Evolutionary conservation across 2,329 filamentous ascomycete genomes (phyloP).

Genomic region (Sporothrix mexicana): DNA sequence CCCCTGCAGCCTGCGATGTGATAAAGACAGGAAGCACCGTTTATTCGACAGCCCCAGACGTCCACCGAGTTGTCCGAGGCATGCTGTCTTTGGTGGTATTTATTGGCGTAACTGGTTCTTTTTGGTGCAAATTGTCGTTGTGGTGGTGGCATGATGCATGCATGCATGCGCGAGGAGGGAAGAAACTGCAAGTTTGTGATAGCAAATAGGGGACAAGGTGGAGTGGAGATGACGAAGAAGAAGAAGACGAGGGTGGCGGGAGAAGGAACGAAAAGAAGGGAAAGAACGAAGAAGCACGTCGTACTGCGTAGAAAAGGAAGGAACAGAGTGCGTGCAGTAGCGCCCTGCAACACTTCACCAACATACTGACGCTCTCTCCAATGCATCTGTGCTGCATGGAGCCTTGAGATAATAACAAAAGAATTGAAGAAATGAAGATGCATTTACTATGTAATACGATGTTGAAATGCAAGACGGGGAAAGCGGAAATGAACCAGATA

Average conservation of each 20-base stretch:
- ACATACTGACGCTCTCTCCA: background rate
- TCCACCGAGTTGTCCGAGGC: no score
- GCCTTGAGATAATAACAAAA: background rate
- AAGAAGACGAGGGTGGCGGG: background rate
- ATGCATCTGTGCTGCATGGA: background rate
- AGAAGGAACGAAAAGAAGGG: background rate
- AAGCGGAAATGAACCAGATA: no score
- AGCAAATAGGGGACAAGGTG: background rate
- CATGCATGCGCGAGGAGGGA: background rate
- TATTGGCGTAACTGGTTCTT: background rate
- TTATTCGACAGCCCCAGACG: no score
- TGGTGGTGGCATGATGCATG: conserved; percentile 18
- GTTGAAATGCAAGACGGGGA: background rate
- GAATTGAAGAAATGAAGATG: background rate
- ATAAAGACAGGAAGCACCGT: no score
- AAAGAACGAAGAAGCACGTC: background rate
- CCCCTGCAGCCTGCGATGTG: no score
- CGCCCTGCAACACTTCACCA: background rate
- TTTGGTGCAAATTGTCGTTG: no score
- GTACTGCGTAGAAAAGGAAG: background rate
- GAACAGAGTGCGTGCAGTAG: conserved; percentile 20
- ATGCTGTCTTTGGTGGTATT: background rate
- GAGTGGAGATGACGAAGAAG: background rate
- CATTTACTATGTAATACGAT: background rate
- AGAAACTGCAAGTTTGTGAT: background rate